A percentile compares a stretch with the other conserved stretches of the same genome.
phyloP scores from a whole-genome alignment of 352 stramenopile genomes.

The Phytopythium montanum region DNA sequence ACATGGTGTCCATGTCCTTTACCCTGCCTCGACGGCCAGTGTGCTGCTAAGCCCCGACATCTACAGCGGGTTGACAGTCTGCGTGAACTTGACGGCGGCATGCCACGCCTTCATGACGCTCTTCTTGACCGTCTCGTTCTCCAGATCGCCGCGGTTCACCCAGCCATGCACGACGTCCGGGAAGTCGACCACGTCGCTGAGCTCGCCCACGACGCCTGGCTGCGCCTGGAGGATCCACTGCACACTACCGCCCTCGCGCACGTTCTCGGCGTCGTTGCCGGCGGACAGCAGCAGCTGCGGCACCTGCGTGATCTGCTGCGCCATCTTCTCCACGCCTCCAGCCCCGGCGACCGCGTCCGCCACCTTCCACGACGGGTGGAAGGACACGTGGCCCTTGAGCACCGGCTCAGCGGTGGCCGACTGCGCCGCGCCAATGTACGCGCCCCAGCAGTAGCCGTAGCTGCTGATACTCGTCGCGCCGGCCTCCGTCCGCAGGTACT shows the following conservation, averaged over 20 bases:
- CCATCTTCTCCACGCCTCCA: conserved; percentile 18
- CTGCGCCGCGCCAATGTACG: conserved; percentile 20
- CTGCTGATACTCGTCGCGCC: conserved; percentile 18
- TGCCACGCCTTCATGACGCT: conserved; percentile 49
- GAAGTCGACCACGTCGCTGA: conserved; percentile 33
- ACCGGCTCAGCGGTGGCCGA: conserved; percentile 7
- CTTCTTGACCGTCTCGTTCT: conserved; percentile 24
- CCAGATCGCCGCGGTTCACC: conserved; percentile 48
- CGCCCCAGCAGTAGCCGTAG: conserved; percentile 39
- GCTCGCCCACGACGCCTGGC: conserved; percentile 5
- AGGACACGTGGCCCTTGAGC: conserved; percentile 28
- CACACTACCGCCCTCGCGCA: conserved; percentile 21
- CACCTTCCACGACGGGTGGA: conserved; percentile 31
- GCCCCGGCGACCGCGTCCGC: conserved; percentile 23
- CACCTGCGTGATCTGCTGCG: conserved; percentile 15
- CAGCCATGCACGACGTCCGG: conserved; percentile 44
- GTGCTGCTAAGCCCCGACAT: too few relatives aligned
- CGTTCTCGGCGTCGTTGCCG: conserved; percentile 27
- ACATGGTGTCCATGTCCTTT: too few relatives aligned
- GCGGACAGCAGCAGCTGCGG: conserved; percentile 31
- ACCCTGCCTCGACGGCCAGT: too few relatives aligned
- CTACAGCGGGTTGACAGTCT: conserved; percentile 21
- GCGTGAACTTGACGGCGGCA: conserved; percentile 38
- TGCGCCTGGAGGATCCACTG: conserved; percentile 25
- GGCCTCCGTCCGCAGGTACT: conserved; percentile 20